phyloP scores from a whole-genome alignment of 2,329 filamentous ascomycete genomes.

The Colletotrichum ledebouriae region DNA sequence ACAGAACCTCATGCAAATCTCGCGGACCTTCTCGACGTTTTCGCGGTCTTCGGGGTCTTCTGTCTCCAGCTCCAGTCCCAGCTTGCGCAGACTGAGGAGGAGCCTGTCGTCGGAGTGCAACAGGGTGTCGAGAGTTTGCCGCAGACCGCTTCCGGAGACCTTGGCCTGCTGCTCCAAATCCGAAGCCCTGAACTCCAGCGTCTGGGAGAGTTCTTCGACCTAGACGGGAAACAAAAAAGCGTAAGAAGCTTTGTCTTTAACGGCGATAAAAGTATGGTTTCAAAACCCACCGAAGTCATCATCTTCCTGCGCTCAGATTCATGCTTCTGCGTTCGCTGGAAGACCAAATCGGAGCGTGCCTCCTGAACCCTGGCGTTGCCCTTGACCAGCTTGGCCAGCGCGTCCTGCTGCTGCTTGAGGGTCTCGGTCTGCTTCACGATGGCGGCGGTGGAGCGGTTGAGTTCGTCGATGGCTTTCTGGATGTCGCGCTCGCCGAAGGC shows the following conservation, averaged over 20 bases:
- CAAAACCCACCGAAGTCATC: constrained; percentile 55
- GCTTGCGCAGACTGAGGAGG: constrained; percentile 74
- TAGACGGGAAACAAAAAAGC: constrained; percentile 43
- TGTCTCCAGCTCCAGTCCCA: constrained; percentile 71
- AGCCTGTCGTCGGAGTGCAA: constrained; percentile 75
- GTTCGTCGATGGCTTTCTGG: constrained; percentile 70
- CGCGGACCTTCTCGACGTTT: constrained; percentile 70
- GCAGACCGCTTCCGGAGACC: constrained; percentile 59
- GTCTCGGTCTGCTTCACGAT: constrained; percentile 75
- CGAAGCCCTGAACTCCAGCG: constrained; percentile 59
- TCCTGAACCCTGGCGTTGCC: constrained; percentile 54
- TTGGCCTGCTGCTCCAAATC: constrained; percentile 67
- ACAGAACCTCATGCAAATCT: constrained; percentile 64
- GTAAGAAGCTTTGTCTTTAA: constrained; percentile 5
- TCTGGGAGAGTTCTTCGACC: constrained; percentile 64
- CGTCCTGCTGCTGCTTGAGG: constrained; percentile 72
- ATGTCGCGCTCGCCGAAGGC: constrained; percentile 72
- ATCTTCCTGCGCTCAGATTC: constrained; percentile 58
- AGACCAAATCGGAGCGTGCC: constrained; percentile 52
- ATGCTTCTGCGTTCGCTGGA: constrained; percentile 54
- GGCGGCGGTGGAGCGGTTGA: constrained; percentile 73
- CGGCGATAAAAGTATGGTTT: too few species aligned
- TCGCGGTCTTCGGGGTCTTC: constrained; percentile 65
- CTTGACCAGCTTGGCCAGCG: constrained; percentile 66
- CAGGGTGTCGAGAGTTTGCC: constrained; percentile 62